phyloP scores from a whole-genome alignment of 805 yeast genomes.

The Gaillardinia entomophila region DNA sequence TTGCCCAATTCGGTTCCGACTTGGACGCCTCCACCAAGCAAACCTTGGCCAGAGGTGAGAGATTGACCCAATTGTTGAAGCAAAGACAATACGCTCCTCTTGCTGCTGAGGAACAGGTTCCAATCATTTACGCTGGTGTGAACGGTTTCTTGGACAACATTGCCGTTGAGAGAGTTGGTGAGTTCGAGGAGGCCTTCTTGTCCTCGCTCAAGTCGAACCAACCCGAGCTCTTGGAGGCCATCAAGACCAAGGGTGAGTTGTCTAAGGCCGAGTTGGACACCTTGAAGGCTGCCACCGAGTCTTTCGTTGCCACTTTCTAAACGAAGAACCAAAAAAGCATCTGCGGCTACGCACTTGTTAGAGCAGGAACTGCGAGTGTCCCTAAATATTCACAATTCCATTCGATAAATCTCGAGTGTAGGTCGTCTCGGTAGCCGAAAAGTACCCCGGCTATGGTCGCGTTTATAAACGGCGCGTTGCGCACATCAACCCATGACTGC shows the following conservation, averaged over 20 bases:
- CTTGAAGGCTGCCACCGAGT: slow-evolving; percentile 87
- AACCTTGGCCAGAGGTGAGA: slow-evolving; percentile 99
- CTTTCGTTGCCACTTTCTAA: slow-evolving; percentile 85
- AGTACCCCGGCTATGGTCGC: background rate
- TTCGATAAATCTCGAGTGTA: background rate
- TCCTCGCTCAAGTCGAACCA: slow-evolving; percentile 90
- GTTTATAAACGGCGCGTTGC: too few relatives aligned
- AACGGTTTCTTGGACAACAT: slow-evolving; percentile 94
- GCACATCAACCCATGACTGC: too few relatives aligned
- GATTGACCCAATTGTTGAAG: slow-evolving; percentile 97
- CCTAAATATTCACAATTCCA: background rate
- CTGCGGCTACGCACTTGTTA: too few relatives aligned
- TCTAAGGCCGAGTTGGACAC: slow-evolving; percentile 79
- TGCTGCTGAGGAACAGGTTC: slow-evolving; percentile 99
- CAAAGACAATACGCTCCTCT: slow-evolving; percentile 96
- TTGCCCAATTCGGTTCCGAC: slow-evolving; percentile 99
- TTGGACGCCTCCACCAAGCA: slow-evolving; percentile 99
- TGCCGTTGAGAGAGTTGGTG: slow-evolving; percentile 79
- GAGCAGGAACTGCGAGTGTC: background rate
- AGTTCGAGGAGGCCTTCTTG: slow-evolving; percentile 89
- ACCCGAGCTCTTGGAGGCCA: slow-evolving; percentile 73
- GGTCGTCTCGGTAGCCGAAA: background rate
- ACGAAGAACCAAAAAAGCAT: too few relatives aligned
- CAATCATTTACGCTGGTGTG: slow-evolving; percentile 98
- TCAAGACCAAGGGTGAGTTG: slow-evolving; percentile 85